These are phyloP conservation scores for Cadophora gregata DNA, from an alignment of 2,329 filamentous ascomycete species.

Conservation along the genomic window DNA sequence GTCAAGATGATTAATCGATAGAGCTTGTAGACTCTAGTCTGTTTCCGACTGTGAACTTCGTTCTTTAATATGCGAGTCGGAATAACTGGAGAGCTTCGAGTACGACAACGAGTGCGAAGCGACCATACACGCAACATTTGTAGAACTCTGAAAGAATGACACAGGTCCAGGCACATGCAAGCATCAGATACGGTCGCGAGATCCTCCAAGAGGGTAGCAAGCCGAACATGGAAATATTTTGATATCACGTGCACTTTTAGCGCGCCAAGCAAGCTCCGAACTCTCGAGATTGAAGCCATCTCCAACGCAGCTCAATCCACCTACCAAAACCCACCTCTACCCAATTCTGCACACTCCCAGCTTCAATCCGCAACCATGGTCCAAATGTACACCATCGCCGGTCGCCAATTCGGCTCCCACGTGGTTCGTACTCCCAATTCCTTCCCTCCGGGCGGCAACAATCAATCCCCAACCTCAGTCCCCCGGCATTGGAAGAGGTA, in stretches of 20 bases:
- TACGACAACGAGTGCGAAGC: not conserved
- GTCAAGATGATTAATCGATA: conserved; percentile 30
- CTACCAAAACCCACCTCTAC: conserved; percentile 23
- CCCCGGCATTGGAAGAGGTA: not conserved
- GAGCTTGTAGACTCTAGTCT: not conserved
- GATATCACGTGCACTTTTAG: not conserved
- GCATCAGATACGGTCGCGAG: not conserved
- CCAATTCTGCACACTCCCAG: conserved; percentile 19
- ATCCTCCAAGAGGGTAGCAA: not conserved
- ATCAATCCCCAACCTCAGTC: not conserved
- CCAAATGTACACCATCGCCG: conserved; percentile 43
- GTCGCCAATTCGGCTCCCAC: conserved; percentile 46
- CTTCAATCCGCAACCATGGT: conserved; percentile 42
- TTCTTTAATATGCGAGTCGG: not conserved
- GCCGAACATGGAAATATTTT: not conserved
- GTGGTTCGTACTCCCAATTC: conserved; percentile 38
- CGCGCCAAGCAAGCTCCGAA: conserved; percentile 29
- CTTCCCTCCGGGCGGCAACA: not conserved
- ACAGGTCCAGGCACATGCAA: not conserved
- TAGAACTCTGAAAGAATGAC: not conserved
- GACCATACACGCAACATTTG: not conserved
- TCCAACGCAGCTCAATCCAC: conserved; percentile 36
- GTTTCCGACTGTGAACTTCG: not conserved
- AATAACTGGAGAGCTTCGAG: not conserved
- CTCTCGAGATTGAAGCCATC: conserved; percentile 28